Percentiles rank a stretch among this genome's conserved stretches.
Evolutionary conservation across 495 filamentous ascomycete species (phyloP).

Genomic region (Neurospora intermedia): DNA sequence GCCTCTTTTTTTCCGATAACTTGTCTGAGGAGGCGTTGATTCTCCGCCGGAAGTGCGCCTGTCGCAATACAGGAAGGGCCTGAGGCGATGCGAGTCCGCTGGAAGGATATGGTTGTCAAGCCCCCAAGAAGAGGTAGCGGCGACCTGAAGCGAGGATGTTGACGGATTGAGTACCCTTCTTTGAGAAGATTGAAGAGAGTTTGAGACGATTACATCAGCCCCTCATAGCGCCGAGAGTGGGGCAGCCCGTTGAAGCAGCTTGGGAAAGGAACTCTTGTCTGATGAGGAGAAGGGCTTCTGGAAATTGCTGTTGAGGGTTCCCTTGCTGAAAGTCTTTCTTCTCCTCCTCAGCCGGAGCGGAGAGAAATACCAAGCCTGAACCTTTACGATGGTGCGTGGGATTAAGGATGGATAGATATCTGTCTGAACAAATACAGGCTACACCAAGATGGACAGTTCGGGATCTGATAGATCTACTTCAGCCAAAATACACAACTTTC

Average conservation of each 20-base stretch:
- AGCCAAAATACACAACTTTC: not conserved
- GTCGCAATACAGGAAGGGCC: not conserved
- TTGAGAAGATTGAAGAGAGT: constrained; percentile 1
- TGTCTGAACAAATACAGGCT: constrained; percentile 6
- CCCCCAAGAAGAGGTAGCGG: not conserved
- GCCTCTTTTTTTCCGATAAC: not conserved
- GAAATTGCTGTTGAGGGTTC: constrained; percentile 7
- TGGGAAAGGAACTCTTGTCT: not conserved
- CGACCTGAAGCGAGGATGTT: constrained; percentile 11
- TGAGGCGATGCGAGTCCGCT: constrained; percentile 13
- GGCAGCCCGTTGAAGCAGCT: constrained; percentile 8
- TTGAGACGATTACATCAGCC: constrained; percentile 9
- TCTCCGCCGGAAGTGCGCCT: constrained; percentile 6
- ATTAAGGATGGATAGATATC: not conserved
- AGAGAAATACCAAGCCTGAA: constrained; percentile 1
- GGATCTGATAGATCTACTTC: not conserved
- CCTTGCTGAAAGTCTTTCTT: constrained; percentile 2
- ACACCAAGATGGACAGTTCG: not conserved
- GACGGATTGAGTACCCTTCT: not conserved
- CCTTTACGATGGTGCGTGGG: not conserved
- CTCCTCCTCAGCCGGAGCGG: not conserved
- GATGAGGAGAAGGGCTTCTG: not conserved
- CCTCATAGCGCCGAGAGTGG: constrained; percentile 18
- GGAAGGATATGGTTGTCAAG: not conserved
- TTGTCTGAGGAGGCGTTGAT: constrained; percentile 6